A percentile compares a stretch with the other conserved stretches of the same genome.
Conservation (phyloP, 2,329 filamentous ascomycete species). For the Ascochyta rabiei region DNA sequence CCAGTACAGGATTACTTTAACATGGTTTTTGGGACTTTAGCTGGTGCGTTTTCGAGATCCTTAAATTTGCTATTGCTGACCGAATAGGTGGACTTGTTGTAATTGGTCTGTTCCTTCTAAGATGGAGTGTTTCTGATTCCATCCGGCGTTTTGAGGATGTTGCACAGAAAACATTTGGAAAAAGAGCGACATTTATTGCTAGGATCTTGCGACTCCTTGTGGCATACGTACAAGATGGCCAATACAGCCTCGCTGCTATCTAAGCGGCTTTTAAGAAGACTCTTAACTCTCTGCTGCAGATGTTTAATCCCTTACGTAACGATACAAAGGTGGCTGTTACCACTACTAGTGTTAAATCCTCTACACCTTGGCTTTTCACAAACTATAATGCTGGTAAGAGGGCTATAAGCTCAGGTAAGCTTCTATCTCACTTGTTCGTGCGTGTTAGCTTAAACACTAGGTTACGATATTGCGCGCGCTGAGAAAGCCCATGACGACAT, state of each 20-base stretch:
- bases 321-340: constrained; percentile 40
- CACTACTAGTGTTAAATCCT: constrained; percentile 28
- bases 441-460: background rate
- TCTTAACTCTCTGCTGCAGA: constrained; percentile 17
- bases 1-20: background rate
- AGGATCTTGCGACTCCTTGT: constrained; percentile 23
- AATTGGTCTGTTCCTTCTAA: background rate
- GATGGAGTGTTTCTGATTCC: background rate
- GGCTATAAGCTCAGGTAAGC: constrained; percentile 1
- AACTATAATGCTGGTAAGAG: constrained; percentile 37
- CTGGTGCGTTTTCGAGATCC: background rate
- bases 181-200: constrained; percentile 6
- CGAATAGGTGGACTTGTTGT: background rate
- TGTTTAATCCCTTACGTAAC: constrained; percentile 36
- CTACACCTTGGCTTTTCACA: constrained; percentile 30
- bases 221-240: constrained; percentile 31
- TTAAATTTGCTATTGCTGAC: background rate
- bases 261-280: constrained; percentile 30
- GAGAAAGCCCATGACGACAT: constrained; percentile 23
- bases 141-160: background rate
- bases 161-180: background rate
- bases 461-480: constrained; percentile 29
- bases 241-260: constrained; percentile 31
- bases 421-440: background rate
- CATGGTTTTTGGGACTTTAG: background rate